Base-by-base conservation (phyloP, 2,329 filamentous ascomycete genomes). In the Cladophialophora carrionii region DNA sequence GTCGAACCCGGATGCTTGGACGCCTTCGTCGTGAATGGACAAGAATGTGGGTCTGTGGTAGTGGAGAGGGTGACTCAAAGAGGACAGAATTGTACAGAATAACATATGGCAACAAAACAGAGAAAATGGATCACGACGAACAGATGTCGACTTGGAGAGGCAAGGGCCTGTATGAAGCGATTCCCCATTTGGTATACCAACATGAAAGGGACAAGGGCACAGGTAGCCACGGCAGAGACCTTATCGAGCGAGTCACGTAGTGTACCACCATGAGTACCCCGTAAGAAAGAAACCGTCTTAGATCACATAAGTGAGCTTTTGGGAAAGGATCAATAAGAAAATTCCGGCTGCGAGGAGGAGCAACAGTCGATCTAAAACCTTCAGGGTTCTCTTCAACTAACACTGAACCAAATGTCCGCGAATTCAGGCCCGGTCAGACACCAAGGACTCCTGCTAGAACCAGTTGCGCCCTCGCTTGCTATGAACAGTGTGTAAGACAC, bases 1-100 rank as follows among this genome's bases (percentile, higher is more conserved):
- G 22, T 61, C 52, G 22, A 68, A 66, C 22, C 49, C 62, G 3
- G 68, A 57, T 22, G 66, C 60, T 22, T 69, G 64, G 63, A 63
- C 17, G 41, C 57, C 57, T 12, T 57, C 57, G 9, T 29, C 64
- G 0, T 61, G 48, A 61, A 53, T 20, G 26, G 52, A 32, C 29
- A 54, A 54, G 14, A 32, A 17, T 20, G 24, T 51, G 48, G 9
- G 24, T 34, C 12, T 32, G 17, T 20, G 26, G 10, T 10, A 8
- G 5, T 20, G 52, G 29, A 29, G 26, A 54, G 3, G 29, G 34
- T n/a, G 17, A 54, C 24, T 17, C 29, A 9, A 9, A 17, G 29
- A 32, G 8, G 52, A 54, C 22, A 52, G 4, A 22, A 20, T 29
- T 54, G 29, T 51, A 51, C 48, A 17, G 24, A 26, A 51, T 6